phyloP scores from a whole-genome alignment of 1,284 basidiomycete genomes.

The Rhodotorula sp. region DNA sequence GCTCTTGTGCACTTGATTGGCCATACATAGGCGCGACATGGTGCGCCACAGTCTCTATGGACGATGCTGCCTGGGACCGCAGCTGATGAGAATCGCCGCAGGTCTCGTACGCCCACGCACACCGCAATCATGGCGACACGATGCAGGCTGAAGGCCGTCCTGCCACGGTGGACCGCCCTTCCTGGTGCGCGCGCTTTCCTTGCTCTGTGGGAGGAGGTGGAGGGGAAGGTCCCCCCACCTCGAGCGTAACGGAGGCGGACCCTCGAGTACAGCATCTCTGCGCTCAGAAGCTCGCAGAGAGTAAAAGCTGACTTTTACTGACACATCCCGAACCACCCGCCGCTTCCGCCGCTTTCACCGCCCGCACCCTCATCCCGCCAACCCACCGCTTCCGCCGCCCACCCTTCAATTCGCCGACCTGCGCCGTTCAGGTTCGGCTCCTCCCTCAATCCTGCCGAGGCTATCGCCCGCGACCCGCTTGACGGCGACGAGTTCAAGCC shows the following conservation, averaged over 20 bases:
- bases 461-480: constrained; percentile 6
- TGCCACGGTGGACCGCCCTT: not conserved
- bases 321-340: not conserved
- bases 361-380: too few species aligned
- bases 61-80: not conserved
- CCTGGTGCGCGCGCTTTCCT: not conserved
- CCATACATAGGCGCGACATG: not conserved
- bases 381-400: too few species aligned
- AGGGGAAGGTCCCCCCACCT: too few species aligned
- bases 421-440: constrained; percentile 12
- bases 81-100: too few species aligned
- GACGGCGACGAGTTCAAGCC: constrained; percentile 9
- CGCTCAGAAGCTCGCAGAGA: too few species aligned
- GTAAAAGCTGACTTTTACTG: too few species aligned
- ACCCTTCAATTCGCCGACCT: too few species aligned
- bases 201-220: too few species aligned
- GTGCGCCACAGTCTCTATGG: not conserved
- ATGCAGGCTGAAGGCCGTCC: constrained; percentile 1
- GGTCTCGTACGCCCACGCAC: not conserved
- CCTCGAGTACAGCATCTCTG: too few species aligned
- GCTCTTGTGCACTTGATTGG: too few species aligned
- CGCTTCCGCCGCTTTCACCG: not conserved
- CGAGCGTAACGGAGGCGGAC: too few species aligned
- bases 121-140: constrained; percentile 5
- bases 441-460: constrained; percentile 12